Conservation (phyloP, 495 filamentous ascomycete genomes). For the Hypomontagnella submonticulosa region DNA sequence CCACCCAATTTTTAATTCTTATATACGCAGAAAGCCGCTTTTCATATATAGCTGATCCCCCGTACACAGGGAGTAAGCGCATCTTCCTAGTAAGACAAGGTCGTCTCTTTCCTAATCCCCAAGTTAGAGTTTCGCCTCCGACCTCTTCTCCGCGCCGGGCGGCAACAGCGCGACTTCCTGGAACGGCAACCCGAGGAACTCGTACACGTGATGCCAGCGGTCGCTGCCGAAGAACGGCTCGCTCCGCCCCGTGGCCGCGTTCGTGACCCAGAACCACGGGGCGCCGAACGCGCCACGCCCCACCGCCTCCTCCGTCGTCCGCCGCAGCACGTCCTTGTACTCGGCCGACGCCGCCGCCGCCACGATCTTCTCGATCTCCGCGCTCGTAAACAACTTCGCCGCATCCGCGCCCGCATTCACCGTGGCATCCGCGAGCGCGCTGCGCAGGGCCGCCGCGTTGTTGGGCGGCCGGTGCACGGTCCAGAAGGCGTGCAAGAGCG, state of each 20-base stretch:
- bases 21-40: no score
- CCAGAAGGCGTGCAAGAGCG: conserved; percentile 56
- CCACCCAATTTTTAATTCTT: not conserved
- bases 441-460: conserved; percentile 41
- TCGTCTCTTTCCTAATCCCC: not conserved
- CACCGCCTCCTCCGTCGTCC: conserved; percentile 68
- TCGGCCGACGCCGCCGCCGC: conserved; percentile 56
- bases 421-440: conserved; percentile 44
- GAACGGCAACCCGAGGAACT: conserved; percentile 54
- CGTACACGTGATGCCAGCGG: conserved; percentile 63
- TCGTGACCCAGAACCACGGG: conserved; percentile 80
- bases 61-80: no score
- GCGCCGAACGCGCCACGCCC: conserved; percentile 76
- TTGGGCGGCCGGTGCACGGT: conserved; percentile 45
- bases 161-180: conserved; percentile 50
- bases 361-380: conserved; percentile 62
- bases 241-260: conserved; percentile 60
- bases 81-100: no score
- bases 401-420: not conserved
- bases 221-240: conserved; percentile 85
- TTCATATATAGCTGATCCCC: no score
- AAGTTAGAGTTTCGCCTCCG: conserved; percentile 34
- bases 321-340: conserved; percentile 68
- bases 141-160: conserved; percentile 19
- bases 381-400: conserved; percentile 42